Evolutionary conservation across 2,329 filamentous ascomycete species (phyloP), one percentile per base, ranked within the genome.

Genomic region (Coniochaeta sp.): DNA sequence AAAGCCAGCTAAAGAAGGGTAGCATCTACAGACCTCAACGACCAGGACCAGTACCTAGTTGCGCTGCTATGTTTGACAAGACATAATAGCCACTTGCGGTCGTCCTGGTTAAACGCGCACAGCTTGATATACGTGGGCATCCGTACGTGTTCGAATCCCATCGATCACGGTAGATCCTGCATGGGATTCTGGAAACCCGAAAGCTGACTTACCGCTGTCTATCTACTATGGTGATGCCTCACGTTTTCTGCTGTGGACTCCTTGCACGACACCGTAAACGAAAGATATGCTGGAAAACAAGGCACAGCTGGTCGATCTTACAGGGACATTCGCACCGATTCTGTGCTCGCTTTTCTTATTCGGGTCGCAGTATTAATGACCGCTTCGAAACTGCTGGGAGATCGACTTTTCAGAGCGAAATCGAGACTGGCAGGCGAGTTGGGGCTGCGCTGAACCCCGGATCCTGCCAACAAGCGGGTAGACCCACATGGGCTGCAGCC

Each of bases 381-480:
- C 30, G 30, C 22, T 5, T 56, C 19, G 54, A 56, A 34, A 56
- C 6, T 8, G 7, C 12, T 4, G 54, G 3, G 1, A 8, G 54
- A 56, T 56, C 54, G 54, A 56, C 16, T 34, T 56, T 56, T 56
- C 1, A 9, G 30, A 22, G 54, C 19, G 16, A 34, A 34, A 56
- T 56, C 54, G 54, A 52, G 26, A 26, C 47, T 24, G 42, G 24
- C 7, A 8, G 9, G 19, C 5, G 32, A 32, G 14, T 5, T 22
- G 26, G 26, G 16, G 14, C 26, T 7, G 54, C 54, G 32, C 54
- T 34, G 30, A 56, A 22, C 54, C 54, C 54, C 30, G 54, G 54
- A 56, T 56, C 30, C 54, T 56, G 54, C 34, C 54, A 56, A 56
- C 22, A 16, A 16, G 54, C 34, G 54, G 54, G 54, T 34, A 56